Base-by-base conservation (phyloP, 164 flowering plant genomes). In the Chloranthus sessilifolius region DNA sequence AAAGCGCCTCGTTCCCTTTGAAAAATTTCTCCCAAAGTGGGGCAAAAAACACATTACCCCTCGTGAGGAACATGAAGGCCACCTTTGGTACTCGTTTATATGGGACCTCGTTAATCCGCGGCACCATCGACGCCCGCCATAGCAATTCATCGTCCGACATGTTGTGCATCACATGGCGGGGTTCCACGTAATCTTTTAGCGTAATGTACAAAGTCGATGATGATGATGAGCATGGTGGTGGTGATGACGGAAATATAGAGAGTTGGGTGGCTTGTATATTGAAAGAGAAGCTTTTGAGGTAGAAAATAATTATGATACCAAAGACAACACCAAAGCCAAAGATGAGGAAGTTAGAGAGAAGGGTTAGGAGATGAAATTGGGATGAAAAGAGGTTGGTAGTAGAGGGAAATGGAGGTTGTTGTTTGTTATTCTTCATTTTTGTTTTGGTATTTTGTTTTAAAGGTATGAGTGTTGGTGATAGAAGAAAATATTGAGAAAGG, bases 21-120 rank as follows among this genome's bases (percentile, higher is more conserved):
- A 78, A 81, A 62, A 81, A 81, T 31, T 50, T 60, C 58, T 81
- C 83, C 87, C 83, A 81, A 26, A 81, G 48, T 8, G 83, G 79
- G 27, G 79, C 83, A 62, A 78, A 29, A 11, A 61, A 20, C 30
- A 78, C 56, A 3, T 62, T 61, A 1, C 80, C 74, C 34, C 47
- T 74, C 1, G 72, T 65, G 67, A 78, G 47, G 62, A 78, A 80
- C 74, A 80, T 24, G 79, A 80, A 80, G 3, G 86, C 81, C 24
- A 80, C 69, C 59, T 80, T 78, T 0, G 79, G 81, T 0, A 56
- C 53, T 4, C 68, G 44, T n/a, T 56, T 38, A 45, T 54, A 69
- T 3, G 82, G 81, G 34, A 40, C 58, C 22, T 53, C 36, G 0
- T 2, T 15, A 7, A 65, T 53, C 43, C 42, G 20, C 3, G 81